Evolutionary conservation across 441 rosid species (phyloP).

Genomic region (Populus hybrid): DNA sequence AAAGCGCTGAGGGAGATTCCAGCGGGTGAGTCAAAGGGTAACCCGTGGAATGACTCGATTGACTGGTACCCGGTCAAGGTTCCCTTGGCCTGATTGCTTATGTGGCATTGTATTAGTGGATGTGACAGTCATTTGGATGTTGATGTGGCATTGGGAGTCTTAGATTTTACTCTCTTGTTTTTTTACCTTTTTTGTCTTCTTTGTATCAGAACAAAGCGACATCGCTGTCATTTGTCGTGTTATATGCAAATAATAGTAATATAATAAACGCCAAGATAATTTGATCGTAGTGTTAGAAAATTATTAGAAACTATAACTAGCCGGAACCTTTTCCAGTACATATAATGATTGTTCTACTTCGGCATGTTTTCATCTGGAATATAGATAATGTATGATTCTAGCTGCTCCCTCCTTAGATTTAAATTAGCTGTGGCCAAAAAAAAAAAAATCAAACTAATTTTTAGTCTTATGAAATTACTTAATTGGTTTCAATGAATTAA

Average conservation of each 20-base stretch:
- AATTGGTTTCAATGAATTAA: no score
- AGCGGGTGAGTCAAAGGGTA: slow-evolving; percentile 36
- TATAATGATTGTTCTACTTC: no score
- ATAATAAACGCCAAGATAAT: background rate
- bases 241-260: background rate
- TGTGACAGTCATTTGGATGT: background rate
- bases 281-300: background rate
- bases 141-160: background rate
- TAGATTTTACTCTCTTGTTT: background rate
- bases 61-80: slow-evolving; percentile 56
- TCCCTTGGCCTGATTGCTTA: slow-evolving; percentile 17
- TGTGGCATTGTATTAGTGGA: background rate
- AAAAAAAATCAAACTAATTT: no score
- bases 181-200: background rate
- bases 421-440: no score
- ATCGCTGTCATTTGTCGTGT: background rate
- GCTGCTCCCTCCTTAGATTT: no score
- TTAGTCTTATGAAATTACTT: no score
- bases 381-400: no score
- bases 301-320: background rate
- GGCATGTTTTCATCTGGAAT: no score
- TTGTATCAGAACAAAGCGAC: background rate
- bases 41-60: slow-evolving; percentile 64
- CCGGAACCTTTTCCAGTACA: background rate
- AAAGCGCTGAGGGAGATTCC: slow-evolving; percentile 45